phyloP scores from a whole-genome alignment of 495 filamentous ascomycete genomes.

The Apiosordaria backusii region DNA sequence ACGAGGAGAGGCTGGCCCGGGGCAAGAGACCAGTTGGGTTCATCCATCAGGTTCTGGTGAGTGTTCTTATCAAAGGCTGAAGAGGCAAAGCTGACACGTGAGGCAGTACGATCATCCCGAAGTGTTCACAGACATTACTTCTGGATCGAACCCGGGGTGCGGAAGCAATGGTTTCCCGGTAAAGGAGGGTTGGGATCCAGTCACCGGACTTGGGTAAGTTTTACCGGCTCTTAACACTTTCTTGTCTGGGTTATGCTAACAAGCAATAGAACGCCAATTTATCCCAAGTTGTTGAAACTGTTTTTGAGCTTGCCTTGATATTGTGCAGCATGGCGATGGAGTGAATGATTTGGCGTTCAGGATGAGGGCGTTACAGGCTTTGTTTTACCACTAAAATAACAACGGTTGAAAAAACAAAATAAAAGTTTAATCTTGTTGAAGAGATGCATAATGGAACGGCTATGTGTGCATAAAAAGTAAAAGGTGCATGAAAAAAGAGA shows the following conservation, averaged over 20 bases:
- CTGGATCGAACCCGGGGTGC: constrained; percentile 60
- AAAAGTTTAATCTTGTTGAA: no score
- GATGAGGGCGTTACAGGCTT: neutral
- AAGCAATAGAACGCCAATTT: constrained; percentile 19
- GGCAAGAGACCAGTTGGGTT: constrained; percentile 51
- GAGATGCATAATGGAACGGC: neutral
- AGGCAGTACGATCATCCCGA: constrained; percentile 54
- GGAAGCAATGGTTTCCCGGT: constrained; percentile 53
- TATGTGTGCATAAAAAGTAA: neutral
- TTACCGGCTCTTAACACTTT: neutral
- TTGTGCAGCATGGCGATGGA: neutral
- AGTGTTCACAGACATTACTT: constrained; percentile 59
- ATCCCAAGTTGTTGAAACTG: constrained; percentile 20
- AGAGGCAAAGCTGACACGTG: neutral
- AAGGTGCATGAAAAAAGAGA: neutral
- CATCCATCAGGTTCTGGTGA: constrained; percentile 57
- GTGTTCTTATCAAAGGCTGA: constrained; percentile 31
- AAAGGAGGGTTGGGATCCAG: constrained; percentile 59
- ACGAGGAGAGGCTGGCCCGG: constrained; percentile 55
- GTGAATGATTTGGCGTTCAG: neutral
- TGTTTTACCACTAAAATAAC: neutral
- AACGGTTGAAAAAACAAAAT: neutral
- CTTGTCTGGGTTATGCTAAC: neutral
- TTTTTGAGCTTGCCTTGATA: constrained; percentile 18
- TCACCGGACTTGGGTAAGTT: constrained; percentile 54